Conservation (phyloP, 1,139 yeast species). For the Magnusiomyces suaveolens region DNA sequence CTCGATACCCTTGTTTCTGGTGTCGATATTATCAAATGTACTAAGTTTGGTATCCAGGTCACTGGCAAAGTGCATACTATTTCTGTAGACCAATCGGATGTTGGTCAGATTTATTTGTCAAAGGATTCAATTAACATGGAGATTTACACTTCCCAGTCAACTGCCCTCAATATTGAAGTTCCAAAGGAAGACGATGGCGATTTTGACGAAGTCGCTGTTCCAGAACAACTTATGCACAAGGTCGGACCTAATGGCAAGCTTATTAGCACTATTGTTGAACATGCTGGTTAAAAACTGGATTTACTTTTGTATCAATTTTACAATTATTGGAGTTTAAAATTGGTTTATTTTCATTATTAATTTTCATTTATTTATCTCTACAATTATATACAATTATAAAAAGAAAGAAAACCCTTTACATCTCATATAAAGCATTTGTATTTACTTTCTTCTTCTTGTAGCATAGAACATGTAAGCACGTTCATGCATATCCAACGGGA, state of each 20-base stretch:
- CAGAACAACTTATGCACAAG: conserved; percentile 76
- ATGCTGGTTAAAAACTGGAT: conserved; percentile 37
- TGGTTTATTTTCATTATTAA: neutral
- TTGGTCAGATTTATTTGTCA: conserved; percentile 72
- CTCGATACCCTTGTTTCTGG: conserved; percentile 82
- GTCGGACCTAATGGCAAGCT: conserved; percentile 40
- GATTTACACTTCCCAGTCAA: conserved; percentile 72
- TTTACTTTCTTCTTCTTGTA: conserved; percentile 39
- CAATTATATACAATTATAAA: neutral
- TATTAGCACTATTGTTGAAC: conserved; percentile 47
- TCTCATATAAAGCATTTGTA: too few species aligned
- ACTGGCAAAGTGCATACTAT: conserved; percentile 72
- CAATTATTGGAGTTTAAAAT: neutral
- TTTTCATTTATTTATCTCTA: neutral
- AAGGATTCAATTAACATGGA: conserved; percentile 61
- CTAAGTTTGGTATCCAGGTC: conserved; percentile 76
- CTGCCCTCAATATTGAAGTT: conserved; percentile 73
- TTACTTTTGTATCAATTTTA: too few species aligned
- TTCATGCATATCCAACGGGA: conserved; percentile 74
- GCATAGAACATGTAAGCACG: conserved; percentile 93
- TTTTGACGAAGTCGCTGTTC: conserved; percentile 66
- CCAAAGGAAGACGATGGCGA: conserved; percentile 56
- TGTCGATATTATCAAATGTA: conserved; percentile 74
- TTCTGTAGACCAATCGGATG: conserved; percentile 79
- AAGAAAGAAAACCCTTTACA: neutral